Conservation (phyloP, 2,329 filamentous ascomycete genomes). For the Coleophoma eucalyptorum region DNA sequence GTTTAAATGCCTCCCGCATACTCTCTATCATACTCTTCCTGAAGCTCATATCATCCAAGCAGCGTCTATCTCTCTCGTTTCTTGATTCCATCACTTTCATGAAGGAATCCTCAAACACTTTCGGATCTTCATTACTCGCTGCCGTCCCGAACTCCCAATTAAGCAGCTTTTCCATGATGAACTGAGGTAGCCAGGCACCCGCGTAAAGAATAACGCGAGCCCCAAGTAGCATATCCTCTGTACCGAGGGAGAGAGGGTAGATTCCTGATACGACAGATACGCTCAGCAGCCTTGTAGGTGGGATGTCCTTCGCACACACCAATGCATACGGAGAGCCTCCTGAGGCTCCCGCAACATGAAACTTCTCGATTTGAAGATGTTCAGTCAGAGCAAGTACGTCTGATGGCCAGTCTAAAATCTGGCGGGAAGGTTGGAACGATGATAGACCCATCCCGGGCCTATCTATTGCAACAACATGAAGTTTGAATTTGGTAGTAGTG, state of each 20-base stretch:
- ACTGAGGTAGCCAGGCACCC: slow-evolving; percentile 1
- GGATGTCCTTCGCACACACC: slow-evolving; percentile 36
- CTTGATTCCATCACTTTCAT: slow-evolving; percentile 6
- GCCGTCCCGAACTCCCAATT: slow-evolving; percentile 8
- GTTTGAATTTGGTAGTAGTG: slow-evolving; percentile 20
- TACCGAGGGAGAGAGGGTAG: slow-evolving; percentile 7
- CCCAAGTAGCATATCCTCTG: slow-evolving; percentile 6
- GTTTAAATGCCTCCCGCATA: slow-evolving; percentile 9
- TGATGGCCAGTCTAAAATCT: slow-evolving; percentile 32
- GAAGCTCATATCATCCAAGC: slow-evolving; percentile 7
- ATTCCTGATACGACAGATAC: slow-evolving; percentile 5
- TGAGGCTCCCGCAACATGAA: slow-evolving; percentile 38
- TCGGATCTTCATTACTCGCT: slow-evolving; percentile 2
- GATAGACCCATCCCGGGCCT: slow-evolving; percentile 39
- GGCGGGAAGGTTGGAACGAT: slow-evolving; percentile 25
- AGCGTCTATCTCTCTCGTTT: slow-evolving; percentile 4
- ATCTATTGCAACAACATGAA: slow-evolving; percentile 35
- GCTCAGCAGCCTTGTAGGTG: slow-evolving; percentile 7
- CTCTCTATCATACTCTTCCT: slow-evolving; percentile 5
- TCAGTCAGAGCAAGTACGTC: slow-evolving; percentile 37
- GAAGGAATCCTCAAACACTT: slow-evolving; percentile 7
- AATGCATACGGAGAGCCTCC: slow-evolving; percentile 43
- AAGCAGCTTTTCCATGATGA: slow-evolving; percentile 1
- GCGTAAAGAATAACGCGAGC: slow-evolving; percentile 1
- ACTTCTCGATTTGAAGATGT: slow-evolving; percentile 35